A percentile compares a stretch with the other conserved stretches of the same genome.
Conservation (phyloP, 1,139 yeast species). For the Arxiozyma bovina region DNA sequence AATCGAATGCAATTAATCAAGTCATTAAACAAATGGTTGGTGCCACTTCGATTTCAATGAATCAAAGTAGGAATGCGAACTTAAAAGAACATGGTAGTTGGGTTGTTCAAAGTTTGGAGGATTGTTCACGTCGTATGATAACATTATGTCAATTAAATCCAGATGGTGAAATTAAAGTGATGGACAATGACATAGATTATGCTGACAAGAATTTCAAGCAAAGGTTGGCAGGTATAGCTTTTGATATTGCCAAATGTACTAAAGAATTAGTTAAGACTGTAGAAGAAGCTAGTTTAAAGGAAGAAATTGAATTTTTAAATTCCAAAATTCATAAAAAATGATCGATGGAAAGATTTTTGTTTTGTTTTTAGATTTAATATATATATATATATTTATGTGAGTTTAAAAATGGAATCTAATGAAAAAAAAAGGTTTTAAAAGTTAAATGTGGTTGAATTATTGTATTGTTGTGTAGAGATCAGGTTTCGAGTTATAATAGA, state of each 20-base stretch:
- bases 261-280: slow-evolving; percentile 92
- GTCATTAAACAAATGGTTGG: slow-evolving; percentile 84
- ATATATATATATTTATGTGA: too few species aligned
- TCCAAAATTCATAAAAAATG: slow-evolving; percentile 24
- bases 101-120: slow-evolving; percentile 79
- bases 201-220: slow-evolving; percentile 85
- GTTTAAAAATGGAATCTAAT: too few species aligned
- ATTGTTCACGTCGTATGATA: slow-evolving; percentile 75
- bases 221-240: slow-evolving; percentile 88
- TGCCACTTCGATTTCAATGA: slow-evolving; percentile 84
- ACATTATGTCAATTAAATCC: slow-evolving; percentile 45
- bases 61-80: slow-evolving; percentile 69
- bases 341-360: neutral
- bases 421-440: too few species aligned
- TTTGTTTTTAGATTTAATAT: too few species aligned
- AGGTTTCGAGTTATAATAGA: neutral
- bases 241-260: slow-evolving; percentile 92
- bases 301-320: slow-evolving; percentile 48
- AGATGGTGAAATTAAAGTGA: slow-evolving; percentile 29
- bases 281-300: slow-evolving; percentile 84
- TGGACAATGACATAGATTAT: slow-evolving; percentile 50
- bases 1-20: slow-evolving; percentile 62
- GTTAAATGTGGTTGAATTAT: too few species aligned
- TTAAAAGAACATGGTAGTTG: slow-evolving; percentile 86
- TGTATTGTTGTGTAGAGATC: too few species aligned